Evolutionary conservation across 371 early-diverging fungal genomes (phyloP).

Genomic region (Syncephalastrum contaminatum): DNA sequence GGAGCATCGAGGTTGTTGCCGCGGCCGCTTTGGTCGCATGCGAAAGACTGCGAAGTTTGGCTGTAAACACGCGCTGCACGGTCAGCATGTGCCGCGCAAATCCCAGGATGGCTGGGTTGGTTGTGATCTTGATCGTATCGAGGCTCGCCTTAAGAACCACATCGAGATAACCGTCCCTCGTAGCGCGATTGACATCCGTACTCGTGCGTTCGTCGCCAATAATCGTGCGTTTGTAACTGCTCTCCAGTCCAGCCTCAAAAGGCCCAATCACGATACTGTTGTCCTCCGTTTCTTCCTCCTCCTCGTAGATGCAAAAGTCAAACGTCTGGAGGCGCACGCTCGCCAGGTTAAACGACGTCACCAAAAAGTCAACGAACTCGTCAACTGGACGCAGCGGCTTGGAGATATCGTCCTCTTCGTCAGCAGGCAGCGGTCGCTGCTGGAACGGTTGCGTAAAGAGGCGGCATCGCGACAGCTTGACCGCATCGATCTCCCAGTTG

Average conservation of each 20-base stretch:
- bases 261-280: slow-evolving; percentile 36
- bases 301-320: slow-evolving; percentile 47
- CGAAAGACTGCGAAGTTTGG: slow-evolving; percentile 40
- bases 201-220: slow-evolving; percentile 22
- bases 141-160: slow-evolving; percentile 46
- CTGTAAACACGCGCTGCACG: slow-evolving; percentile 70
- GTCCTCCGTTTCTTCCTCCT: slow-evolving; percentile 31
- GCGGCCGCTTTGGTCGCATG: slow-evolving; percentile 20
- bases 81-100: slow-evolving; percentile 70
- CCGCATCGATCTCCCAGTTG: slow-evolving; percentile 62
- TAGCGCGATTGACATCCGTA: slow-evolving; percentile 4
- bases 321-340: slow-evolving; percentile 29
- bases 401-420: neutral
- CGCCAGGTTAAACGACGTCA: slow-evolving; percentile 35
- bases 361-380: slow-evolving; percentile 33
- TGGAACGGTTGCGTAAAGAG: slow-evolving; percentile 56
- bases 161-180: slow-evolving; percentile 53
- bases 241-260: slow-evolving; percentile 32
- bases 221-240: slow-evolving; percentile 29
- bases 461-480: slow-evolving; percentile 46
- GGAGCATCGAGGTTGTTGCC: neutral
- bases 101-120: slow-evolving; percentile 70
- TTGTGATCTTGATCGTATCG: slow-evolving; percentile 45
- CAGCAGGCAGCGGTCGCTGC: slow-evolving; percentile 8
- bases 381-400: slow-evolving; percentile 1